These are phyloP conservation scores for Trametes elegans DNA, from an alignment of 768 basidiomycete species.

Conservation along the genomic window DNA sequence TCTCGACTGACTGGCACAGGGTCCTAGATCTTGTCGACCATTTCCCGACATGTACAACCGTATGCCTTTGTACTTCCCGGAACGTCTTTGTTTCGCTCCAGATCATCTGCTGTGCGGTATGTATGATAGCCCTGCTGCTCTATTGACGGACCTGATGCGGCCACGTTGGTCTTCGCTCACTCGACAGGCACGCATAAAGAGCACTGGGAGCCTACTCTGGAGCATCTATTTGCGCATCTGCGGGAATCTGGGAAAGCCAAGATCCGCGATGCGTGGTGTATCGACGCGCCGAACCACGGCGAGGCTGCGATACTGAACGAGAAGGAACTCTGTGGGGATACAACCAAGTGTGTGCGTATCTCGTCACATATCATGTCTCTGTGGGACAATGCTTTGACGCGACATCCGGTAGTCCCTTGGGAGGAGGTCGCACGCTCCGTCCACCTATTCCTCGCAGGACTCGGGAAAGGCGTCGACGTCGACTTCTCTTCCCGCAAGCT, in stretches of 20 bases:
- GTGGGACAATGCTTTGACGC: background rate
- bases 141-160: constrained; percentile 26
- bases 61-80: no score
- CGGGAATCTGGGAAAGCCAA: constrained; percentile 23
- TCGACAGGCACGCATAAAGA: constrained; percentile 56
- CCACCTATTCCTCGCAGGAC: constrained; percentile 46
- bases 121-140: no score
- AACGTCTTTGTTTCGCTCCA: no score
- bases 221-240: constrained; percentile 40
- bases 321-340: constrained; percentile 40
- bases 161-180: constrained; percentile 51
- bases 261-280: constrained; percentile 48
- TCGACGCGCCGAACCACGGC: constrained; percentile 57
- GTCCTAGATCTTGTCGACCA: no score
- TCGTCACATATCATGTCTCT: no score
- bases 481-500: constrained; percentile 47
- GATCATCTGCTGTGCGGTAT: no score
- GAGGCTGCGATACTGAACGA: constrained; percentile 51
- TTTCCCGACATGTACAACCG: no score
- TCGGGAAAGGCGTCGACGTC: constrained; percentile 47
- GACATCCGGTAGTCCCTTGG: constrained; percentile 40
- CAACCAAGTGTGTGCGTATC: constrained; percentile 41
- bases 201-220: constrained; percentile 55
- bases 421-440: constrained; percentile 50
- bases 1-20: no score